Evolutionary conservation across 2,329 filamentous ascomycete species (phyloP), one percentile per base, ranked within the genome.

Genomic region (Orbilia quercus): DNA sequence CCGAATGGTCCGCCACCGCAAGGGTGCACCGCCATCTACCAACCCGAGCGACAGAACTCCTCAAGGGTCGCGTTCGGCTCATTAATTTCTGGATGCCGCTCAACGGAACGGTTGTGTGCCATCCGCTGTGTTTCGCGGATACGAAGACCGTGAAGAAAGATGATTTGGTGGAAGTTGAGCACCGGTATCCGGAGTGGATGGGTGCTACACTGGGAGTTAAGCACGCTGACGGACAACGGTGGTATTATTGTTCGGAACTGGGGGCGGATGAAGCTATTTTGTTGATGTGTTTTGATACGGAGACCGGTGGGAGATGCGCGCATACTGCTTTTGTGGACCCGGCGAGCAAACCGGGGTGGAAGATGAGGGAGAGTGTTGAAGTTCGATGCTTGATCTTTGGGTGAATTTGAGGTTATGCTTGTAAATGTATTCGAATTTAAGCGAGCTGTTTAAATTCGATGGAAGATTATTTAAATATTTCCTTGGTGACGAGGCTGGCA

Each of bases 321-420:
- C n/a, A n/a, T n/a, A n/a, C n/a, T n/a, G n/a, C n/a, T n/a, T n/a
- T n/a, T n/a, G n/a, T n/a, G n/a, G n/a, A n/a, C n/a, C n/a, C n/a
- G n/a, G n/a, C n/a, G n/a, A n/a, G 90, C 0, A 85, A 88, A 2
- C 81, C 84, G 18, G 90, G 89, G 48, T 91, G 90, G 3, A 87
- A 88, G 75, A 86, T 86, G 0, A 85, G 92, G 76, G 90, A 96
- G 83, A 96, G 92, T 79, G 96, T 97, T 79, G 93, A 96, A 81
- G 90, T 96, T 12, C 85, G 92, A 77, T 88, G 91, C 31, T 83
- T 96, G 80, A 90, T 96, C 7, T 64, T 64, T 40, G 51, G 51
- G 23, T 55, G 20, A 42, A n/a, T n/a, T n/a, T n/a, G n/a, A n/a
- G n/a, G n/a, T n/a, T n/a, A n/a, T n/a, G n/a, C n/a, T n/a, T n/a